Conservation (phyloP, 2,329 filamentous ascomycete species). For the Trichoderma breve region DNA sequence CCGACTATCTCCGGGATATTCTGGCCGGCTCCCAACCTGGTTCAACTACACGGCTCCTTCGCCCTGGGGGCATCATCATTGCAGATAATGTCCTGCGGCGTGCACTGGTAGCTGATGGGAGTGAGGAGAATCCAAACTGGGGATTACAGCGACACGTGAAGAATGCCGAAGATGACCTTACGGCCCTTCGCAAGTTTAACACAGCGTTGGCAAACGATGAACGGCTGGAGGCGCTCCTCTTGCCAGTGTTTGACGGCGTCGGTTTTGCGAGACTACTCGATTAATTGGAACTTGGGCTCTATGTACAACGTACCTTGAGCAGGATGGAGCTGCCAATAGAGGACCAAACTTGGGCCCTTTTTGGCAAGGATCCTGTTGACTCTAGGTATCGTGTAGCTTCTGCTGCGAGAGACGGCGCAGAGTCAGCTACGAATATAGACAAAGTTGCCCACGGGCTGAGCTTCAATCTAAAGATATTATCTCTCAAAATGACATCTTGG, state of each 20-base stretch:
- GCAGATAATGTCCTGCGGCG: conserved; percentile 50
- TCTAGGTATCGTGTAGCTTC: not conserved
- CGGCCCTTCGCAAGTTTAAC: conserved; percentile 31
- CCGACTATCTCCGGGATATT: conserved; percentile 43
- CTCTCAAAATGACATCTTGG: not conserved
- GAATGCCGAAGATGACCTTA: conserved; percentile 24
- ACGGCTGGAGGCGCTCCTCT: conserved; percentile 36
- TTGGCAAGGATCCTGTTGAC: not conserved
- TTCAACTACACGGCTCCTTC: conserved; percentile 38
- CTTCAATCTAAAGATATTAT: not conserved
- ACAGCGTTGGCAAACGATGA: conserved; percentile 26
- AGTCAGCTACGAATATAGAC: not conserved
- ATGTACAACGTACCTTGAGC: not conserved
- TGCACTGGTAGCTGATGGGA: conserved; percentile 43
- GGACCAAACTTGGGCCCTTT: not conserved
- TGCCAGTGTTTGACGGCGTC: conserved; percentile 40
- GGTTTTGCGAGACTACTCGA: conserved; percentile 34
- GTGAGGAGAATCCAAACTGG: conserved; percentile 36
- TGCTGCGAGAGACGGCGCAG: not conserved
- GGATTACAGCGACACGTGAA: conserved; percentile 16
- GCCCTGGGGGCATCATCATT: conserved; percentile 46
- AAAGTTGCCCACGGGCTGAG: not conserved
- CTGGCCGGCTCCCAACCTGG: conserved; percentile 40
- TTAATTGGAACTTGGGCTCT: conserved; percentile 14
- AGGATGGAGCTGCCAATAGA: not conserved